Conservation (phyloP, 768 basidiomycete genomes). For the Agaricus subrufescens region DNA sequence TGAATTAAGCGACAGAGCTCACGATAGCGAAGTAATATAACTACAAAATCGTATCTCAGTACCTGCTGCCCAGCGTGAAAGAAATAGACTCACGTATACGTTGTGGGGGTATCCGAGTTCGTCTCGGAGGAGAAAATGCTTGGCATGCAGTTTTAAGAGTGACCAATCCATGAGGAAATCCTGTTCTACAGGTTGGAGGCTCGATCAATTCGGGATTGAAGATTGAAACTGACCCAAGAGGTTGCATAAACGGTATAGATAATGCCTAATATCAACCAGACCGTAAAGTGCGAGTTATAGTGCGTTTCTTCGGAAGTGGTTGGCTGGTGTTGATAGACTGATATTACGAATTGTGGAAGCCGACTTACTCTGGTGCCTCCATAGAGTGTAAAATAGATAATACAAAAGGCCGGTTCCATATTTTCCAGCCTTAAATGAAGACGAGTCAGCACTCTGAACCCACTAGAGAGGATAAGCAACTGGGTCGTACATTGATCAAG, state of each 20-base stretch:
- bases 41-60: constrained; percentile 27
- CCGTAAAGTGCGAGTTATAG: constrained; percentile 47
- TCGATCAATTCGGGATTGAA: neutral
- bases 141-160: constrained; percentile 53
- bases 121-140: constrained; percentile 59
- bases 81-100: constrained; percentile 44
- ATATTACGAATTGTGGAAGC: constrained; percentile 10
- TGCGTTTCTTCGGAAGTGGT: constrained; percentile 17
- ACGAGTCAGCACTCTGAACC: constrained; percentile 2
- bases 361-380: constrained; percentile 60
- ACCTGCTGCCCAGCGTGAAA: neutral
- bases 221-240: constrained; percentile 59
- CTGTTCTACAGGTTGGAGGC: constrained; percentile 29
- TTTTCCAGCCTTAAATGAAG: constrained; percentile 67
- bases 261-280: constrained; percentile 65
- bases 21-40: constrained; percentile 80
- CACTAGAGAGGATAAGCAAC: neutral
- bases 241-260: constrained; percentile 67
- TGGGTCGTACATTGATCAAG: constrained; percentile 69
- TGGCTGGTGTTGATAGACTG: neutral
- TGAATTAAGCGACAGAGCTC: constrained; percentile 14
- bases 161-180: constrained; percentile 94
- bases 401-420: constrained; percentile 65
- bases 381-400: constrained; percentile 68
- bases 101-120: constrained; percentile 71